Percentiles rank a stretch among this genome's conserved stretches.
phyloP scores from a whole-genome alignment of 768 basidiomycete genomes.

The Lentinula raphanica region DNA sequence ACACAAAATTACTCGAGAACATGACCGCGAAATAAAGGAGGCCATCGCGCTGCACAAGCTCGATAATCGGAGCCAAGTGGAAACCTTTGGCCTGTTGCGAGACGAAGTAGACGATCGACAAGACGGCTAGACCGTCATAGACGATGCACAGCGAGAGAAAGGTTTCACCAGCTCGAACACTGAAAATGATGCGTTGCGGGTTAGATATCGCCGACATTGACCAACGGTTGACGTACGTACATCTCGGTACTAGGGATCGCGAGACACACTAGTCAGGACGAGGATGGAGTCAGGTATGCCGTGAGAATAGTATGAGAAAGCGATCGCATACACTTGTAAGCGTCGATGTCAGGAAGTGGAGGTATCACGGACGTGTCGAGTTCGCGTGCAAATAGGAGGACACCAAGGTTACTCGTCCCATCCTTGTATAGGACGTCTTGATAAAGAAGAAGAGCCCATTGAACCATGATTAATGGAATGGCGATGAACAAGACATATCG shows the following conservation, averaged over 20 bases:
- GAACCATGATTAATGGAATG: constrained; percentile 3
- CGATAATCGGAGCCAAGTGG: neutral
- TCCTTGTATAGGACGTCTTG: constrained; percentile 3
- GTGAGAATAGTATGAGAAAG: neutral
- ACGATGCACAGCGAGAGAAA: constrained; percentile 15
- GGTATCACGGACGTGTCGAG: neutral
- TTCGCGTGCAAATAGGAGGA: neutral
- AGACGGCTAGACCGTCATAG: constrained; percentile 15
- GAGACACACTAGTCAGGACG: constrained; percentile 5
- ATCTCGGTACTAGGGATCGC: constrained; percentile 1
- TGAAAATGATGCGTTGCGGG: neutral
- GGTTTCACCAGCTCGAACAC: constrained; percentile 7
- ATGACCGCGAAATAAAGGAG: constrained; percentile 17
- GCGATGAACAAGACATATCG: neutral
- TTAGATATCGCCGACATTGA: too few species aligned
- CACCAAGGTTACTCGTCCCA: constrained; percentile 2
- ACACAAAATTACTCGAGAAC: constrained; percentile 18
- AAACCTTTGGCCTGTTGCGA: neutral
- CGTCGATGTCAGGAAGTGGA: constrained; percentile 5
- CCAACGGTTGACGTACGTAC: neutral
- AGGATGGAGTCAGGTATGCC: neutral
- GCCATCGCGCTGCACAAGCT: constrained; percentile 14
- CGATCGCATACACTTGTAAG: constrained; percentile 8
- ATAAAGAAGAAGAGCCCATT: constrained; percentile 6
- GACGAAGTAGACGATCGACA: constrained; percentile 7